Conservation (phyloP, 768 basidiomycete genomes). For the Solioccasus polychromus region DNA sequence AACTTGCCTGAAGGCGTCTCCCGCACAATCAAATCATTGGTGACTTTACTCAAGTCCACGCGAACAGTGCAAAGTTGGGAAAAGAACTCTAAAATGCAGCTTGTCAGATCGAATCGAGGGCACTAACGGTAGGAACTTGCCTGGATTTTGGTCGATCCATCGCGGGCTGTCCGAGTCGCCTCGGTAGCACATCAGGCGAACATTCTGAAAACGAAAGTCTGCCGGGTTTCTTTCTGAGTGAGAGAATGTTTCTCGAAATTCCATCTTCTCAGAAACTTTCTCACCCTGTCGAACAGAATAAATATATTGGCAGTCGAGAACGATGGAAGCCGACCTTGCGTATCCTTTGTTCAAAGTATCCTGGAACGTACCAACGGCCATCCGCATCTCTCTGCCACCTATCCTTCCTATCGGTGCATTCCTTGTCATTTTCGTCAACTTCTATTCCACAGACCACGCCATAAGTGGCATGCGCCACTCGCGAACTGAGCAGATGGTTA, state of each 20-base stretch:
- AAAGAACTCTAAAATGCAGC: no score
- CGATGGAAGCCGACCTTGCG: slow-evolving; percentile 1
- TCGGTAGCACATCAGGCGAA: slow-evolving; percentile 10
- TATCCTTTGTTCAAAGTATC: slow-evolving; percentile 13
- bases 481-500: background rate
- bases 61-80: no score
- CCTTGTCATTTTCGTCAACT: background rate
- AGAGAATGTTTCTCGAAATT: slow-evolving; percentile 10
- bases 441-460: slow-evolving; percentile 3
- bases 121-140: background rate
- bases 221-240: background rate
- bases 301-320: background rate
- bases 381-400: slow-evolving; percentile 9
- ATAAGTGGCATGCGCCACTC: slow-evolving; percentile 8
- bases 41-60: no score
- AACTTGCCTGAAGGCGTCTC: no score
- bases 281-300: slow-evolving; percentile 2
- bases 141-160: slow-evolving; percentile 16
- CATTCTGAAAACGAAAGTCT: slow-evolving; percentile 3
- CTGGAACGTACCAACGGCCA: slow-evolving; percentile 10
- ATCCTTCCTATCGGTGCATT: slow-evolving; percentile 6
- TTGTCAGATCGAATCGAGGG: background rate
- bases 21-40: no score
- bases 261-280: slow-evolving; percentile 1
- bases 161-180: slow-evolving; percentile 4